These are phyloP conservation scores for Termitomyces sp. DNA, from an alignment of 1,284 basidiomycete species.

Conservation along the genomic window DNA sequence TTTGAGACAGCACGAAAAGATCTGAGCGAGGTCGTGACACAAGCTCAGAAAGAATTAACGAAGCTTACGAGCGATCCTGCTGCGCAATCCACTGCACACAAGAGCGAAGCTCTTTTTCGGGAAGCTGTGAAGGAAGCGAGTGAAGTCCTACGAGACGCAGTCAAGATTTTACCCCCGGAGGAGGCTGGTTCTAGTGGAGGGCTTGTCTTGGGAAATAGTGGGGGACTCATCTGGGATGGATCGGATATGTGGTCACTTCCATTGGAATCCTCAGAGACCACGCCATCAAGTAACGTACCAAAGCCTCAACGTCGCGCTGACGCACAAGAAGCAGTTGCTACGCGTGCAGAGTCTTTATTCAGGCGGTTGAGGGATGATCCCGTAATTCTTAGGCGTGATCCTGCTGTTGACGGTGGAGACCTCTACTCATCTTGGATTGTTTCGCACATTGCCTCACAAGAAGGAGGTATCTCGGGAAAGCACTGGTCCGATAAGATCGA, in stretches of 20 bases:
- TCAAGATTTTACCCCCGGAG: constrained; percentile 85
- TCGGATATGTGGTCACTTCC: constrained; percentile 78
- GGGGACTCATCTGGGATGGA: constrained; percentile 70
- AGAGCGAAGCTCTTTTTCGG: constrained; percentile 68
- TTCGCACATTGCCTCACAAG: constrained; percentile 44
- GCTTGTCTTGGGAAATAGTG: constrained; percentile 33
- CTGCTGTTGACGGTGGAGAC: constrained; percentile 57
- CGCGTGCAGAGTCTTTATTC: constrained; percentile 76
- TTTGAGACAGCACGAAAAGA: constrained; percentile 75
- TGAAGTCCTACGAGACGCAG: constrained; percentile 76
- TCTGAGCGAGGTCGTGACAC: constrained; percentile 68
- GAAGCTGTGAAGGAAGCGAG: constrained; percentile 71
- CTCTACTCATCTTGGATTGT: constrained; percentile 61
- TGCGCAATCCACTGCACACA: constrained; percentile 39
- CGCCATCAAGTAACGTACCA: constrained; percentile 11
- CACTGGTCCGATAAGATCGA: constrained; percentile 52
- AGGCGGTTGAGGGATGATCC: constrained; percentile 73
- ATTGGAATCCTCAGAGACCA: constrained; percentile 27
- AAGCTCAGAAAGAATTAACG: constrained; percentile 78
- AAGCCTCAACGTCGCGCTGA: constrained; percentile 26
- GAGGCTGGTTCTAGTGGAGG: constrained; percentile 34
- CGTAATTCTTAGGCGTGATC: constrained; percentile 73
- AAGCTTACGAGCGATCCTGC: constrained; percentile 47
- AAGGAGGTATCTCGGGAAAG: constrained; percentile 53
- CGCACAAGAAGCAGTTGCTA: constrained; percentile 53